Conservation (phyloP, 2,329 filamentous ascomycete species). For the Cladosporium colombiae region DNA sequence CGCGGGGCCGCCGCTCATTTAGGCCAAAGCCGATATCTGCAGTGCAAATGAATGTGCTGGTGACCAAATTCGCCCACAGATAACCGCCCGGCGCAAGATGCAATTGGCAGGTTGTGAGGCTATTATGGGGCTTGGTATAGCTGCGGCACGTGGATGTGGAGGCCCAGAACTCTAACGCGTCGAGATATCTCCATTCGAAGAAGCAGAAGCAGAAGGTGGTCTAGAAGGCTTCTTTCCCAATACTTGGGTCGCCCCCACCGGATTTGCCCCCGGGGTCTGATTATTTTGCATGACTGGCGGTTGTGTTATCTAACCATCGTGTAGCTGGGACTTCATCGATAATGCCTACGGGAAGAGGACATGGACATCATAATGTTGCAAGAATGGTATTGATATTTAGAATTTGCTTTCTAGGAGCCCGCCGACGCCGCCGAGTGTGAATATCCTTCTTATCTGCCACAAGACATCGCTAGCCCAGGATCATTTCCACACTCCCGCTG, state of each 20-base stretch:
- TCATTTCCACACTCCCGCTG: conserved; percentile 20
- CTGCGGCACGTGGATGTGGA: conserved; percentile 17
- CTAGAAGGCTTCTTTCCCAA: conserved; percentile 1
- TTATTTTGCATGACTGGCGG: neutral
- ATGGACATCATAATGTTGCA: neutral
- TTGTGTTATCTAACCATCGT: neutral
- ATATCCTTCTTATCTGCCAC: conserved; percentile 8
- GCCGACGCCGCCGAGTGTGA: neutral
- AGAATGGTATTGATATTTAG: neutral
- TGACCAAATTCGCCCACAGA: conserved; percentile 17
- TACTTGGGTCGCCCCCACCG: neutral
- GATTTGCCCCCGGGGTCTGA: neutral
- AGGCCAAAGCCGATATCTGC: conserved; percentile 16
- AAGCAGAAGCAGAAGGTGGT: neutral
- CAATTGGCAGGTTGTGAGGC: conserved; percentile 12
- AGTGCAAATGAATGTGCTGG: neutral
- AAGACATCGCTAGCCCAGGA: conserved; percentile 10
- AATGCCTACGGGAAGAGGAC: neutral
- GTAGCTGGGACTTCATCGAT: neutral
- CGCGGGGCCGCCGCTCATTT: conserved; percentile 13
- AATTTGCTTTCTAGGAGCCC: neutral
- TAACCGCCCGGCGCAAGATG: conserved; percentile 19
- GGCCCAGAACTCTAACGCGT: conserved; percentile 11
- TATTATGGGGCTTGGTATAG: conserved; percentile 1
- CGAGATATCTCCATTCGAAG: neutral